A percentile compares a stretch with the other conserved stretches of the same genome.
These are phyloP conservation scores for Colletotrichum tamarilloi DNA, from an alignment of 2,329 filamentous ascomycete species.

Conservation along the genomic window DNA sequence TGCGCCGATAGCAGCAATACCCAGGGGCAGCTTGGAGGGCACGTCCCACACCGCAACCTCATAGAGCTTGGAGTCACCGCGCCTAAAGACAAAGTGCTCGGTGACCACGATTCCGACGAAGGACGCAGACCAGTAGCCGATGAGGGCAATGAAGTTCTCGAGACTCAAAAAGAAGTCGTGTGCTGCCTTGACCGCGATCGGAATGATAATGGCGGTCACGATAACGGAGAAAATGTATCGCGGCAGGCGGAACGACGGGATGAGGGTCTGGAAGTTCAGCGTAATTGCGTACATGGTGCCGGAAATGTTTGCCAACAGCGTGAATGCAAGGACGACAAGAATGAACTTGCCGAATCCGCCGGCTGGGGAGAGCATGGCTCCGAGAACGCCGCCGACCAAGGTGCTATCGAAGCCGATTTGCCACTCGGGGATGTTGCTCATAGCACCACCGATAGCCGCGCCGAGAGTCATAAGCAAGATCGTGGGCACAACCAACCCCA, in stretches of 20 bases:
- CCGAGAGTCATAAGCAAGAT: constrained; percentile 51
- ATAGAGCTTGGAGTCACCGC: constrained; percentile 51
- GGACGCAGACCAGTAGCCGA: constrained; percentile 58
- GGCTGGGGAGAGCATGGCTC: constrained; percentile 45
- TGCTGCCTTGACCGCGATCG: constrained; percentile 52
- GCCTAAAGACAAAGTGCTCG: constrained; percentile 56
- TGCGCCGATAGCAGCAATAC: constrained; percentile 54
- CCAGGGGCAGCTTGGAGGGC: constrained; percentile 52
- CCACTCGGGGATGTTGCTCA: constrained; percentile 45
- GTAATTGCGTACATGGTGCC: constrained; percentile 52
- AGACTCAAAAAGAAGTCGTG: constrained; percentile 53
- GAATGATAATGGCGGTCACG: constrained; percentile 53
- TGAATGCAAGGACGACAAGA: constrained; percentile 50
- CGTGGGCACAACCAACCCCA: constrained; percentile 58
- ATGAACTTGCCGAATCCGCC: constrained; percentile 50
- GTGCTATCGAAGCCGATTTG: constrained; percentile 42
- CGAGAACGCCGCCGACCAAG: constrained; percentile 45
- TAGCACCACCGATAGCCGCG: constrained; percentile 50
- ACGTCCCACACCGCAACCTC: constrained; percentile 58
- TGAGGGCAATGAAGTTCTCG: constrained; percentile 56
- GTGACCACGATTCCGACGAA: constrained; percentile 53
- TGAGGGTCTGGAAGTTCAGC: constrained; percentile 53
- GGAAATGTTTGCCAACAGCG: constrained; percentile 50
- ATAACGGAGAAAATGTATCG: constrained; percentile 54
- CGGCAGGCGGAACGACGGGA: constrained; percentile 50